Percentiles rank a stretch among this genome's conserved stretches.
Conservation (phyloP, 768 basidiomycete genomes). For the Mycena leptocephala region DNA sequence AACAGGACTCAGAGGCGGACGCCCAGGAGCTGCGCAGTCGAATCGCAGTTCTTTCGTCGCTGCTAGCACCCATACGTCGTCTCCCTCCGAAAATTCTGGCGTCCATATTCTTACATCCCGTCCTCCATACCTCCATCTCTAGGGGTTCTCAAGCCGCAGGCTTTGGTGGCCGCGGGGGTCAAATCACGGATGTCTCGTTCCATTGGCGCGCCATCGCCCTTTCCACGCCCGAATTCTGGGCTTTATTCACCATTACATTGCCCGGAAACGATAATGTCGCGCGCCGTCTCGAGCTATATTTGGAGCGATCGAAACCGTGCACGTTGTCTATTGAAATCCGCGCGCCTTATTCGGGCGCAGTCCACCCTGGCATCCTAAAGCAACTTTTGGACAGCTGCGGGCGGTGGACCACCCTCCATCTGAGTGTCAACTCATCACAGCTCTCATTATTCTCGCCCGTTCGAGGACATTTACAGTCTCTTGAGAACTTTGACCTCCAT, state of each 20-base stretch:
- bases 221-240: constrained; percentile 4
- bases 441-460: neutral
- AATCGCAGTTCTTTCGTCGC: constrained; percentile 9
- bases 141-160: neutral
- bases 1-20: neutral
- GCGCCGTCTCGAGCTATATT: neutral
- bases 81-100: neutral
- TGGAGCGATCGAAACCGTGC: constrained; percentile 11
- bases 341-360: neutral
- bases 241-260: constrained; percentile 5
- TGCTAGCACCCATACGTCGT: constrained; percentile 12
- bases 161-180: neutral
- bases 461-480: neutral
- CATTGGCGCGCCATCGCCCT: constrained; percentile 10
- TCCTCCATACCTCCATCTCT: constrained; percentile 5
- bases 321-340: constrained; percentile 5
- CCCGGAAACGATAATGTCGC: neutral
- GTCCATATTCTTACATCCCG: constrained; percentile 1
- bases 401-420: neutral
- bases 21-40: neutral
- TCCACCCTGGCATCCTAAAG: neutral
- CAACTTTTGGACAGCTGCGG: neutral
- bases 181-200: neutral
- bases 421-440: neutral
- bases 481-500: neutral